These are phyloP conservation scores for Volvariella surrecta DNA, from an alignment of 1,284 basidiomycete species.

Conservation along the genomic window DNA sequence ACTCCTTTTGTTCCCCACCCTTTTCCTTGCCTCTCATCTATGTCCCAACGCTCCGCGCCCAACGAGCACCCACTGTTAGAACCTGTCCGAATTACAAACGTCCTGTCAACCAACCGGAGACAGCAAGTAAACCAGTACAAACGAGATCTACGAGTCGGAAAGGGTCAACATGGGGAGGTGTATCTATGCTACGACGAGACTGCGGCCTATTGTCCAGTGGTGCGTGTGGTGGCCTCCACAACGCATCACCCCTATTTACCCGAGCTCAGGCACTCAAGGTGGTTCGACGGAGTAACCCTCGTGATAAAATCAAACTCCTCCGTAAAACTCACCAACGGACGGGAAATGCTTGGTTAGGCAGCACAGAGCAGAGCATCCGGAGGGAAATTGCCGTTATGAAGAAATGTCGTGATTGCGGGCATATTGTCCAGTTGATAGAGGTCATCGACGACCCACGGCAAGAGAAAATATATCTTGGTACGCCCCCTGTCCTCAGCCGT, in stretches of 20 bases:
- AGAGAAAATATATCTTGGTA: conserved; percentile 79
- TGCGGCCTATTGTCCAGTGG: conserved; percentile 17
- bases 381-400: conserved; percentile 89
- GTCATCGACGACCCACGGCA: conserved; percentile 81
- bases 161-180: conserved; percentile 28
- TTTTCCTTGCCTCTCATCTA: neutral
- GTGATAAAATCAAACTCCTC: conserved; percentile 30
- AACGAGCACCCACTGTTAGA: conserved; percentile 17
- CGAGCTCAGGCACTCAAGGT: conserved; percentile 26
- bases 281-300: conserved; percentile 23
- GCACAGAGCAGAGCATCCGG: conserved; percentile 37
- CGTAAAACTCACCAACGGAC: conserved; percentile 24
- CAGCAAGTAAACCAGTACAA: conserved; percentile 25
- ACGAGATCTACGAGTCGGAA: conserved; percentile 23
- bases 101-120: conserved; percentile 14
- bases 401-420: conserved; percentile 62
- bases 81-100: conserved; percentile 16
- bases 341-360: conserved; percentile 13
- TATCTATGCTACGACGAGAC: conserved; percentile 21
- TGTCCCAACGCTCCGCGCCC: conserved; percentile 6
- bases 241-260: conserved; percentile 1
- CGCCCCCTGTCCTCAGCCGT: conserved; percentile 18
- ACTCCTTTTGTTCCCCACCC: neutral
- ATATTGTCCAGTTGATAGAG: conserved; percentile 76
- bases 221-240: conserved; percentile 11